phyloP scores from a whole-genome alignment of 2,329 filamentous ascomycete species.

The Xylaria sp. region DNA sequence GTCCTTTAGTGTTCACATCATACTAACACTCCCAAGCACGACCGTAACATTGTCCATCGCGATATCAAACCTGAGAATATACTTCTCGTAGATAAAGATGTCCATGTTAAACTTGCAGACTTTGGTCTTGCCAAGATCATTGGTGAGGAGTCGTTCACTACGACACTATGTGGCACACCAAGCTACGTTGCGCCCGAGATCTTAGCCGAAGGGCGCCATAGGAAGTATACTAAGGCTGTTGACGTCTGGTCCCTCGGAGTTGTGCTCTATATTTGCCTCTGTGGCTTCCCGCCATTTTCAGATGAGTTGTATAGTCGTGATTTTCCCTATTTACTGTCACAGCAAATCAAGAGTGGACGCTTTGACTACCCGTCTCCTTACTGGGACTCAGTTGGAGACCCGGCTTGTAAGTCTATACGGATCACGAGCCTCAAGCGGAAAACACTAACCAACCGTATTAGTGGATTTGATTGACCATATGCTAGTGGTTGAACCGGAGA shows the following conservation, averaged over 20 bases:
- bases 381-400: constrained; percentile 89
- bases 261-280: constrained; percentile 95
- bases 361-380: constrained; percentile 98
- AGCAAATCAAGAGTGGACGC: constrained; percentile 87
- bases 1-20: constrained; percentile 36
- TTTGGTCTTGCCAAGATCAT: constrained; percentile 99
- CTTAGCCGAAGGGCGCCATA: constrained; percentile 79
- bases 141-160: constrained; percentile 97
- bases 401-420: constrained; percentile 67
- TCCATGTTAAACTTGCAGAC: constrained; percentile 91
- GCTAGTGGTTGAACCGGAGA: constrained; percentile 86
- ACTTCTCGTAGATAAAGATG: constrained; percentile 82
- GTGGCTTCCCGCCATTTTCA: constrained; percentile 95
- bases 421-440: not conserved
- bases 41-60: constrained; percentile 95
- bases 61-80: constrained; percentile 99
- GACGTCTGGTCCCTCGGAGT: constrained; percentile 98
- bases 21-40: constrained; percentile 70
- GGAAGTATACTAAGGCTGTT: constrained; percentile 93
- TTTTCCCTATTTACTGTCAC: constrained; percentile 85
- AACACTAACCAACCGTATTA: constrained; percentile 42
- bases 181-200: constrained; percentile 98
- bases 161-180: constrained; percentile 94
- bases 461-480: constrained; percentile 94
- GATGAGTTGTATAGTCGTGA: constrained; percentile 86